Evolutionary conservation across 306 rosid genomes (phyloP).

Genomic region (Cajanus cajan): DNA sequence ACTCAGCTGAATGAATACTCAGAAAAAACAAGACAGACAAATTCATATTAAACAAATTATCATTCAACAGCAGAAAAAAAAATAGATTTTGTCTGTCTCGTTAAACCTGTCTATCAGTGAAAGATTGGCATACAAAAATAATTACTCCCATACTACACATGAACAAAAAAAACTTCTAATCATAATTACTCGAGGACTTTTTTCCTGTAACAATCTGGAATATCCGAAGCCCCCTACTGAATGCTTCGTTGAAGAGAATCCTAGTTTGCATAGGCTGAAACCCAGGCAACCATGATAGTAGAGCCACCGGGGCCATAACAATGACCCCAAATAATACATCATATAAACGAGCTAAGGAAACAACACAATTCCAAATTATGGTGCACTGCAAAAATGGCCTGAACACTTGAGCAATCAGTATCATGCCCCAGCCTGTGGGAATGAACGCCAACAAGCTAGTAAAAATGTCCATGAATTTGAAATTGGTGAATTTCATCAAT

Average conservation of each 20-base stretch:
- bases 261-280: conserved; percentile 90
- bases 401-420: conserved; percentile 79
- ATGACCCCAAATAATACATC: conserved; percentile 75
- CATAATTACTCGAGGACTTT: conserved; percentile 37
- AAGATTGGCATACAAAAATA: background rate
- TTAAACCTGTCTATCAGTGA: background rate
- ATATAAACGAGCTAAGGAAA: conserved; percentile 69
- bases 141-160: background rate
- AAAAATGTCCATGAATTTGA: conserved; percentile 58
- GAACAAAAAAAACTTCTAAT: conserved; percentile 39
- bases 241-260: conserved; percentile 85
- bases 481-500: conserved; percentile 63
- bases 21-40: background rate
- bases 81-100: background rate
- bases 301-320: conserved; percentile 76
- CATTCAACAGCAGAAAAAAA: conserved; percentile 4
- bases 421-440: conserved; percentile 91
- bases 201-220: conserved; percentile 74
- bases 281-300: conserved; percentile 87
- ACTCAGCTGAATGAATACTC: background rate
- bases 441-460: conserved; percentile 80
- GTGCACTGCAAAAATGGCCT: conserved; percentile 55
- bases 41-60: background rate
- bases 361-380: conserved; percentile 55
- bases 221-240: conserved; percentile 78